Conservation (phyloP, 768 basidiomycete species). For the Mycena vulgaris region DNA sequence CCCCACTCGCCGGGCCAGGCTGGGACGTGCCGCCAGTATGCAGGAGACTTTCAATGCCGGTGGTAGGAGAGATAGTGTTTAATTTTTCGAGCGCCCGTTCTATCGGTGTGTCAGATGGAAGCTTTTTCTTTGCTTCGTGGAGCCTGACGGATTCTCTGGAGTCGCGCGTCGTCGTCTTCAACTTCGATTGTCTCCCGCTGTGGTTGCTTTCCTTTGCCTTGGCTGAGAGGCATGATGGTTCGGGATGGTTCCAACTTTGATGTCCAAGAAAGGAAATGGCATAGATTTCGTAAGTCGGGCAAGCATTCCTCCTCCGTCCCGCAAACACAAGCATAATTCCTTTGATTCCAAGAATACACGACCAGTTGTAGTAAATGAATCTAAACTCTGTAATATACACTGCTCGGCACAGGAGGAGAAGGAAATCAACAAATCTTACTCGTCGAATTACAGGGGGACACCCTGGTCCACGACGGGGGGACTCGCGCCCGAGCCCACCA, state of each 20-base stretch:
- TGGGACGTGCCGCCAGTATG: background rate
- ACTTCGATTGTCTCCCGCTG: slow-evolving; percentile 30
- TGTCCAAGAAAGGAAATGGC: background rate
- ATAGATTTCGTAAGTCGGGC: too few relatives aligned
- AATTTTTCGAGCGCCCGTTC: slow-evolving; percentile 35
- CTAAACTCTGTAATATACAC: too few relatives aligned
- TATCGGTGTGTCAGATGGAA: slow-evolving; percentile 10
- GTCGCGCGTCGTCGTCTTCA: slow-evolving; percentile 34
- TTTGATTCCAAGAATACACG: too few relatives aligned
- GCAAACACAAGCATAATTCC: too few relatives aligned
- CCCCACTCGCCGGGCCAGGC: background rate
- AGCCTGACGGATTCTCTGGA: slow-evolving; percentile 34
- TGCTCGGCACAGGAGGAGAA: too few relatives aligned
- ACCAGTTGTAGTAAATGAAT: too few relatives aligned
- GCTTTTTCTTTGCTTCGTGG: background rate
- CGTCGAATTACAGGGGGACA: background rate
- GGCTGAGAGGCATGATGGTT: background rate
- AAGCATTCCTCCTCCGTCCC: too few relatives aligned
- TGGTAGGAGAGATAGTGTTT: slow-evolving; percentile 18
- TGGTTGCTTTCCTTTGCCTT: slow-evolving; percentile 24
- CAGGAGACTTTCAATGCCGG: slow-evolving; percentile 15
- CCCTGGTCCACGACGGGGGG: slow-evolving; percentile 37
- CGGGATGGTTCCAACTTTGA: too few relatives aligned
- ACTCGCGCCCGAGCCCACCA: slow-evolving; percentile 41
- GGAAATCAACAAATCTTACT: too few relatives aligned